Percentiles rank a stretch among this genome's conserved stretches.
Evolutionary conservation across 1,284 basidiomycete genomes (phyloP).

Genomic region (Sanghuangporus weigelae): DNA sequence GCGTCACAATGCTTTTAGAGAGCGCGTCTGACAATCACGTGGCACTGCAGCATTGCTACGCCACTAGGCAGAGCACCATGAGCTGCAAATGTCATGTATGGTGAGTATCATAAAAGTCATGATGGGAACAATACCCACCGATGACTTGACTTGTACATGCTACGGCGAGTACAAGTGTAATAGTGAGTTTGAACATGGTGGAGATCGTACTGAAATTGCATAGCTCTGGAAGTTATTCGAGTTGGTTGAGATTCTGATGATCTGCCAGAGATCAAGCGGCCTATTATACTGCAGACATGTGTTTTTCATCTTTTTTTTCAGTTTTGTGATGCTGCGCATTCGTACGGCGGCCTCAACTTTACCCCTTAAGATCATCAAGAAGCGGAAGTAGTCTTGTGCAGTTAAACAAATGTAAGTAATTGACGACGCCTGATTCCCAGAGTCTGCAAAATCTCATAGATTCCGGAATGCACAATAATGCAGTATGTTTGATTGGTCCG

Average conservation of each 20-base stretch:
- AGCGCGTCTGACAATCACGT: neutral
- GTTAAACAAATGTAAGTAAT: neutral
- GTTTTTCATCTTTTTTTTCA: neutral
- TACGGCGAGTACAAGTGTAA: neutral
- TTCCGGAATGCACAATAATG: too few species aligned
- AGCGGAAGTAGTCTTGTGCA: neutral
- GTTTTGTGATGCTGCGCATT: neutral
- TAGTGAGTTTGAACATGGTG: neutral
- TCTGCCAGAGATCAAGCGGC: neutral
- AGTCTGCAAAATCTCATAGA: too few species aligned
- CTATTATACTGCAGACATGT: neutral
- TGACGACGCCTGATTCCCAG: too few species aligned
- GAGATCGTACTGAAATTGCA: neutral
- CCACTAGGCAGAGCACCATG: conserved; percentile 2
- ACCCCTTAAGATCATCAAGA: neutral
- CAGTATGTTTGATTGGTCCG: too few species aligned
- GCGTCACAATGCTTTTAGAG: conserved; percentile 7
- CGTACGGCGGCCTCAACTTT: neutral
- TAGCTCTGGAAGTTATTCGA: neutral
- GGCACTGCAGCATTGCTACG: neutral
- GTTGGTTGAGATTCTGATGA: neutral
- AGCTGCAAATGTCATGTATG: neutral
- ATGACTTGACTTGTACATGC: neutral
- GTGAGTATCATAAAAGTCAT: neutral
- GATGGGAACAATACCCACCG: neutral